Base-by-base conservation (phyloP, 2,329 filamentous ascomycete species). In the Talaromyces sp. region DNA sequence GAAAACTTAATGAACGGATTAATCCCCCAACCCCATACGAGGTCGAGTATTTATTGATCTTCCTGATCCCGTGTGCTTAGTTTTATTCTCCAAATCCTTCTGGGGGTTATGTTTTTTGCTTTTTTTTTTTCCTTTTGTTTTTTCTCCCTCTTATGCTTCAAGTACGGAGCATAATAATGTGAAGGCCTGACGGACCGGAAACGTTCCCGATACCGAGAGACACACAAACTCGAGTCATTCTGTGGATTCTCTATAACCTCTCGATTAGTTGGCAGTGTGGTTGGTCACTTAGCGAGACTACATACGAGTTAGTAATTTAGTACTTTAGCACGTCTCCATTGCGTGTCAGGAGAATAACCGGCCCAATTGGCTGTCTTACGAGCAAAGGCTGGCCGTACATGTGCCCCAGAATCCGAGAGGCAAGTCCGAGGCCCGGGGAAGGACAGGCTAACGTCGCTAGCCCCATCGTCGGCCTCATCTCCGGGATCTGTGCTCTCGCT, bases 351-450 rank as follows among this genome's bases (percentile, higher is more conserved):
- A 27, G 27, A 50, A 50, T 50, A 56, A 13, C 52, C 22, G 49
- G 50, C n/a, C 50, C 22, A 49, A 49, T 11, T 47, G 24, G 47
- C 24, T 49, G 47, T n/a, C 24, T 14, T 50, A 7, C 16, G 24
- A 33, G 49, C 8, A 22, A n/a, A 57, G 54, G 33, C 54, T 57
- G 33, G 52, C 33, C 56, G 39, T 43, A n/a, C 56, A 59, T 59
- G 56, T 59, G 56, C 56, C 56, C 56, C 56, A 59, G 56, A 59
- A 59, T 59, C 56, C 56, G 39, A 59, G 39, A 59, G 33, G 27
- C 37, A 59, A 43, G 39, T 45, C 56, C 56, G 56, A 59, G 56
- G 56, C 37, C 56, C 56, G 37, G 56, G 56, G 39, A 56, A 56
- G 13, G 52, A 14, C 52, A 56, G 52, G 22, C 56, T 59, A 59